phyloP scores from a whole-genome alignment of 768 basidiomycete species.

The Rhodotorula diobovata region DNA sequence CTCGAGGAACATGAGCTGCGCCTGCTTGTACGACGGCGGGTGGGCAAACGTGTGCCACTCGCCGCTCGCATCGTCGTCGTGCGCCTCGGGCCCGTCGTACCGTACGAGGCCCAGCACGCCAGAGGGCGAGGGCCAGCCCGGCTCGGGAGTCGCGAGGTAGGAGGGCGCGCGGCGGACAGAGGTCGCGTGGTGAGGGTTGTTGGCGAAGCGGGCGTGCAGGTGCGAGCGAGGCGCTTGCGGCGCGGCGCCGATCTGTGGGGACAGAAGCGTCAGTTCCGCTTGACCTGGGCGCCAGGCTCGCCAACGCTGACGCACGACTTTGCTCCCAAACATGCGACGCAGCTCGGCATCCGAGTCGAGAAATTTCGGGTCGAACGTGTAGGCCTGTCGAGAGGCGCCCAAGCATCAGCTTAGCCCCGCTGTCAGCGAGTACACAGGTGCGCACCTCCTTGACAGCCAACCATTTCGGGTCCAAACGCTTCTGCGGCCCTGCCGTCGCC shows the following conservation, averaged over 20 bases:
- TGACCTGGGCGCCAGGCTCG: not conserved
- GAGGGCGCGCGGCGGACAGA: conserved; percentile 26
- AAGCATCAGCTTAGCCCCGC: too few species aligned
- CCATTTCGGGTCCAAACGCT: conserved; percentile 28
- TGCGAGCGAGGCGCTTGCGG: conserved; percentile 6
- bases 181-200: conserved; percentile 42
- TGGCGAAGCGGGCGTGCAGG: conserved; percentile 39
- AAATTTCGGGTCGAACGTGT: conserved; percentile 72
- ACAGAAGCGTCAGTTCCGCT: not conserved
- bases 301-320: conserved; percentile 54
- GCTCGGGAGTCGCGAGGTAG: conserved; percentile 68
- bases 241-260: not conserved
- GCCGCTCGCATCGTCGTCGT: not conserved
- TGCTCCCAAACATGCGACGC: conserved; percentile 87
- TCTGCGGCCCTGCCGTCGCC: not conserved
- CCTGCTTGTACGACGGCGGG: conserved; percentile 72
- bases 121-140: conserved; percentile 63
- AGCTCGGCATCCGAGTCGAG: conserved; percentile 87
- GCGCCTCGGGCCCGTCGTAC: conserved; percentile 29
- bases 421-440: not conserved
- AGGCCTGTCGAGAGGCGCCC: conserved; percentile 53
- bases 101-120: conserved; percentile 14
- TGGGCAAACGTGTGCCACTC: conserved; percentile 93
- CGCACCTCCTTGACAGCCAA: conserved; percentile 23
- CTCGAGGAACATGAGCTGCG: conserved; percentile 46